Base-by-base conservation (phyloP, 495 filamentous ascomycete genomes). In the Friedmanniomyces endolithicus region DNA sequence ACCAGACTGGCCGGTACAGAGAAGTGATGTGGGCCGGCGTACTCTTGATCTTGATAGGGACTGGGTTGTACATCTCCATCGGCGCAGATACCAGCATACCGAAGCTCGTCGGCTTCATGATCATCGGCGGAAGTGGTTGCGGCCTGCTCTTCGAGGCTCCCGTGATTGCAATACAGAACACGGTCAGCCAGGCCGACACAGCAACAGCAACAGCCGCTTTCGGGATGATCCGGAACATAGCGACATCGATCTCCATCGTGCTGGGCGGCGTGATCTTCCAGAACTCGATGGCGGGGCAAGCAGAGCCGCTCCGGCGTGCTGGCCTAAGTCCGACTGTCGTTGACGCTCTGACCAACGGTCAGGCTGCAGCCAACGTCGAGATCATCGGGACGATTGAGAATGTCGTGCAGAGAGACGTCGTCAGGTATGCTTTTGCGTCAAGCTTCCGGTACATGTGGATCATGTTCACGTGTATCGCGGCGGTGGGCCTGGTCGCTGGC, bases 361-460 rank as follows among this genome's bases (percentile, higher is more conserved):
- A 71, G 22, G 79, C 79, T 1, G 73, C 70, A 1, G 76, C 79
- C 0, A 81, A 77, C 62, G 72, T 78, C 7, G 60, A 70, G 35
- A 48, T 71, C 20, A 68, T 80, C 33, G 63, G 64, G 34, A 59
- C 63, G 0, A 71, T 83, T 29, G 35, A 62, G 17, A 70, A 82
- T 60, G 52, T 66, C 0, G 44, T 57, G 2, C 75, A 79, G 63
- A 60, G 71, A 11, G 48, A 60, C 9, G 78, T 71, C 11, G 72
- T 82, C 2, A 67, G 72, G 52, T 65, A 75, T 37, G 79, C 78
- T 0, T 85, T 78, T 65, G 72, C 80, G 16, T 74, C 72, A 72
- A 82, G 79, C 57, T 63, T 82, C 53, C 65, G 73, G 50, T 80
- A 82, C 54, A 74, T 85, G 61, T 83, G 77, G 77, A 80, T 83